Evolutionary conservation across 2,329 filamentous ascomycete species (phyloP), one percentile per base, ranked within the genome.

Genomic region (Beauveria sp.): DNA sequence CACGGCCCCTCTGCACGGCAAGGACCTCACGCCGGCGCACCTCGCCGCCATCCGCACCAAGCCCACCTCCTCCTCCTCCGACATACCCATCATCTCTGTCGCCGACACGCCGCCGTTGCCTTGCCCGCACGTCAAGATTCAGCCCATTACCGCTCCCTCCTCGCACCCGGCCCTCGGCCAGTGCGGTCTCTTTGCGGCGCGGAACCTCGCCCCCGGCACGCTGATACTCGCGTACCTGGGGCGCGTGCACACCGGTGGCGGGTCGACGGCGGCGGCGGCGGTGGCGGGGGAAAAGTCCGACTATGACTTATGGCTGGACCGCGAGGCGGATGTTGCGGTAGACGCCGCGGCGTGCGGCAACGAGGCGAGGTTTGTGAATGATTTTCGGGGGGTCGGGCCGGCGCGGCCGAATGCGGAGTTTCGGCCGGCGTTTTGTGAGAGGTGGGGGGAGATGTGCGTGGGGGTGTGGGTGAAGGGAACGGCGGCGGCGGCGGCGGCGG

Each of bases 331-430:
- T 18, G 73, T 86, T 1, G 85, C 85, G 3, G 81, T 88, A 4
- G 86, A 89, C 67, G 86, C 86, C 3, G 79, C 76, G 18, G 70
- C 69, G 43, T 72, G 72, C 58, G 86, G 86, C 12, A 88, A 87
- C 67, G 86, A 89, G 73, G 85, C 82, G 1, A 75, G 86, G 10
- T 88, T 86, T 66, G 79, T 87, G 51, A 89, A 89, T 68, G 86
- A 89, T 71, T 89, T 85, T 66, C 77, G 86, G 7, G 86, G 7
- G 85, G 77, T 88, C 2, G 74, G 74, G 14, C 75, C 73, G 54
- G 72, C 73, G 54, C 72, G 78, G 62, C 75, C 82, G 1, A 86
- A 86, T 63, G 82, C 82, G 7, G 83, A 86, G 73, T 87, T 87
- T 66, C 76, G 74, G 47, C 80, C 82, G 64, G 80, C 79, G 2